Evolutionary conservation across 2,329 filamentous ascomycete species (phyloP).

Genomic region (Colletotrichum sp.): DNA sequence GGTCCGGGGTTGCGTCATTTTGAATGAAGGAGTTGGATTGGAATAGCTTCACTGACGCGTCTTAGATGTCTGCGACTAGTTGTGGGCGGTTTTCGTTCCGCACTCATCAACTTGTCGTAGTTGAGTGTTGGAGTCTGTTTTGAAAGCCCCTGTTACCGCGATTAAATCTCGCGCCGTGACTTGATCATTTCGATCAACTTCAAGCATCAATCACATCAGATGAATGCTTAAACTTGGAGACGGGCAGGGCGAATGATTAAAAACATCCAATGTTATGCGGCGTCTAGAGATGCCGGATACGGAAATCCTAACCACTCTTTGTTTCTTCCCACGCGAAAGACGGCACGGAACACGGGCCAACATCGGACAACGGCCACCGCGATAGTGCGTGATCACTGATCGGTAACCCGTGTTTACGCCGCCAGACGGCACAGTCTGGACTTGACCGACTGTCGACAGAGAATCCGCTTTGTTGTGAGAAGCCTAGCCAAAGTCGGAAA

Average conservation of each 20-base stretch:
- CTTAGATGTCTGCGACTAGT: background rate
- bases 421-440: background rate
- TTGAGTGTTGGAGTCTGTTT: background rate
- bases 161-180: background rate
- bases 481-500: background rate
- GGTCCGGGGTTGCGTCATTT: background rate
- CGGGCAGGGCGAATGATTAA: background rate
- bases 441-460: background rate
- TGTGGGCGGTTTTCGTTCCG: background rate
- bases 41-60: background rate
- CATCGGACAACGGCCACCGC: background rate
- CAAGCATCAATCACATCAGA: background rate
- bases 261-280: background rate
- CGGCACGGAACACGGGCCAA: background rate
- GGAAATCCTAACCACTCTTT: background rate
- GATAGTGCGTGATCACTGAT: background rate
- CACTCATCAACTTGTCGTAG: background rate
- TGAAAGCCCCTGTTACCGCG: background rate
- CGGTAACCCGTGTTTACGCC: background rate
- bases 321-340: background rate
- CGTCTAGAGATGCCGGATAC: background rate
- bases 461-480: background rate
- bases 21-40: background rate
- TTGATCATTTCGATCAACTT: background rate
- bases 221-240: background rate